Evolutionary conservation across 495 filamentous ascomycete species (phyloP), one percentile per base, ranked within the genome.

Genomic region (Penicillium robsamsonii): DNA sequence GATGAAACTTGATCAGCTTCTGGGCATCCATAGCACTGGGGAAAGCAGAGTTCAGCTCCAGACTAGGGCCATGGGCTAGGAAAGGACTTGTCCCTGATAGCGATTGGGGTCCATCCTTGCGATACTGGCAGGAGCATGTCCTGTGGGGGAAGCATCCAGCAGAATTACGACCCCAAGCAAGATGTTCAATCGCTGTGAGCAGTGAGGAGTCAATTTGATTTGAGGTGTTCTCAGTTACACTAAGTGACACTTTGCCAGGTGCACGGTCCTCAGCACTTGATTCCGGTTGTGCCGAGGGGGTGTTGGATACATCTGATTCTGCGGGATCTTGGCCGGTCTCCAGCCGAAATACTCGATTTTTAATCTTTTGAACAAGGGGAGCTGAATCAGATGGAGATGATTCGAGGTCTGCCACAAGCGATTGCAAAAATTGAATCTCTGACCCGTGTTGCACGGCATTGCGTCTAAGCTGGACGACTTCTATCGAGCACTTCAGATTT

Each of bases 81-180:
- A 66, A 54, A 7, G 44, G 48, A 15, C 55, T 56, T 35, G 65
- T 68, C 31, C 50, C 50, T 4, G 62, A 61, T 35, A 61, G 41
- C 1, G 50, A 33, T 20, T 57, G 58, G 4, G 50, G 48, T 9
- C 48, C 62, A 49, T 68, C 53, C 47, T 65, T 61, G 47, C 62
- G 59, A 55, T 71, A 69, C 22, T 64, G 66, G 24, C 69, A 71
- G 3, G 54, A 60, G 29, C 69, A 71, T 27, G 55, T 53, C 47
- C 67, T 48, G 29, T 69, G 69, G 0, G 69, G 69, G 42, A 66
- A 71, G 38, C 69, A 71, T 13, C 66, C 69, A 3, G 64, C 66
- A 1, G 66, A 65, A 35, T 69, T 69, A 45, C 69, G 58, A 13
- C 66, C 69, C 69, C 66, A 71, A 7, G 66, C 69, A 30, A 71